These are phyloP conservation scores for Beta corolliflora DNA, from an alignment of 179 eudicot genomes.

Conservation along the genomic window DNA sequence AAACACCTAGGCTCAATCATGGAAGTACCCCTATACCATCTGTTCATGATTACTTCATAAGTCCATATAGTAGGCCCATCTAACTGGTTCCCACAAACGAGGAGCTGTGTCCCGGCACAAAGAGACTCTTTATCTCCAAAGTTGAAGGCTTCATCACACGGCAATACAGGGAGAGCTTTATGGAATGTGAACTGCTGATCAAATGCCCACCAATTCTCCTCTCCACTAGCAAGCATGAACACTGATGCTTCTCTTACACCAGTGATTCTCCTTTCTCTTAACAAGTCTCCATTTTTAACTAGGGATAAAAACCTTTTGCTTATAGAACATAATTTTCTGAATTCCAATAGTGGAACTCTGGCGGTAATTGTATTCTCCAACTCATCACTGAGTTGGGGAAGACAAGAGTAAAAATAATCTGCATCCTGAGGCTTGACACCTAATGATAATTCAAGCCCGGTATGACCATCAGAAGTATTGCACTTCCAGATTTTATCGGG, in stretches of 20 bases:
- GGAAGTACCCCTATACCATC: slow-evolving; percentile 56
- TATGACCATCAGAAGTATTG: slow-evolving; percentile 17
- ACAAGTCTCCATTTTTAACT: slow-evolving; percentile 49
- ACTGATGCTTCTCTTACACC: slow-evolving; percentile 56
- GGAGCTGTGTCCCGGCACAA: slow-evolving; percentile 73
- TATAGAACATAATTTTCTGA: slow-evolving; percentile 44
- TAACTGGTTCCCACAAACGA: slow-evolving; percentile 56
- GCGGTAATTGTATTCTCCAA: slow-evolving; percentile 45
- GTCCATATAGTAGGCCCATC: slow-evolving; percentile 59
- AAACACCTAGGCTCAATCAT: slow-evolving; percentile 69
- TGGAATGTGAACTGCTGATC: slow-evolving; percentile 48
- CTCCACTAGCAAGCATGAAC: slow-evolving; percentile 57
- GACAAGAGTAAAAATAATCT: slow-evolving; percentile 44
- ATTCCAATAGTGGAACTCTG: slow-evolving; percentile 53
- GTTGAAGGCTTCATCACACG: slow-evolving; percentile 45
- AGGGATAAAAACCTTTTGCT: slow-evolving; percentile 43
- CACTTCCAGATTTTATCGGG: slow-evolving; percentile 23
- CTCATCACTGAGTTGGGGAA: slow-evolving; percentile 36
- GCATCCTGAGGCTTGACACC: slow-evolving; percentile 95
- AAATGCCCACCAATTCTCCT: slow-evolving; percentile 57
- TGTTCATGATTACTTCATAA: slow-evolving; percentile 48
- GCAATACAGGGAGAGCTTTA: slow-evolving; percentile 51
- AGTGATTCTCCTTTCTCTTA: slow-evolving; percentile 42
- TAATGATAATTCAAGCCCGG: slow-evolving; percentile 22
- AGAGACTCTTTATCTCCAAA: slow-evolving; percentile 60